Evolutionary conservation across 2,329 filamentous ascomycete species (phyloP).

Genomic region (Dissoconium aciculare): DNA sequence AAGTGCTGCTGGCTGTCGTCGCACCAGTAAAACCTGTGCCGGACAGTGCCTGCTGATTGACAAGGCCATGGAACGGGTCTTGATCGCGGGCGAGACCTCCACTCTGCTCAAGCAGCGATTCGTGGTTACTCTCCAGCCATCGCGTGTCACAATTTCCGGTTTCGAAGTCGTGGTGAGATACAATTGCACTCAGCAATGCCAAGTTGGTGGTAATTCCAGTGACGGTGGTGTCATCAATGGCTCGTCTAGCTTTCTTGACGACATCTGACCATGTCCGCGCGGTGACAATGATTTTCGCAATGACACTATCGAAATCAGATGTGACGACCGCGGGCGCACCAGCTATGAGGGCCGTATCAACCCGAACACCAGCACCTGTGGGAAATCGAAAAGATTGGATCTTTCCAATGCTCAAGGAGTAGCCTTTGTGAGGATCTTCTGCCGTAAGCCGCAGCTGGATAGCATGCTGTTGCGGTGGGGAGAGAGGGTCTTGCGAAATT

Average conservation of each 20-base stretch:
- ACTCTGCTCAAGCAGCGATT: slow-evolving; percentile 23
- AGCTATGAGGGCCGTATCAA: slow-evolving; percentile 41
- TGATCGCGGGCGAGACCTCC: slow-evolving; percentile 7
- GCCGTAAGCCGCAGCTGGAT: slow-evolving; percentile 45
- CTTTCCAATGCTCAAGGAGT: slow-evolving; percentile 46
- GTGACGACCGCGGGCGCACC: slow-evolving; percentile 32
- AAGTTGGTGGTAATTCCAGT: slow-evolving; percentile 45
- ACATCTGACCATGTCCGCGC: slow-evolving; percentile 38
- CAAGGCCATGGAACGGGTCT: slow-evolving; percentile 16
- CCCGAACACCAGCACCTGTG: slow-evolving; percentile 41
- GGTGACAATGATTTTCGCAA: slow-evolving; percentile 46
- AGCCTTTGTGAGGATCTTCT: slow-evolving; percentile 39
- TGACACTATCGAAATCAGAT: slow-evolving; percentile 43
- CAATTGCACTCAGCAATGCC: slow-evolving; percentile 38
- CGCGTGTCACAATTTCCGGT: slow-evolving; percentile 37
- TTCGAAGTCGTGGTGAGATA: slow-evolving; percentile 37
- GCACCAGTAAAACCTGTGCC: background rate
- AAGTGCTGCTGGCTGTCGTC: background rate
- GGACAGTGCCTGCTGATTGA: slow-evolving; percentile 25
- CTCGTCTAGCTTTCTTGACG: slow-evolving; percentile 39
- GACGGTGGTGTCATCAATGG: slow-evolving; percentile 42
- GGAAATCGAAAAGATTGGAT: slow-evolving; percentile 41
- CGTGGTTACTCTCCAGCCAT: slow-evolving; percentile 41
- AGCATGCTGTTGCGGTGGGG: slow-evolving; percentile 30
- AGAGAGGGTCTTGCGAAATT: slow-evolving; percentile 20